A percentile compares a stretch with the other conserved stretches of the same genome.
Conservation (phyloP, 148 eudicot genomes). For the Rhododendron simsii region DNA sequence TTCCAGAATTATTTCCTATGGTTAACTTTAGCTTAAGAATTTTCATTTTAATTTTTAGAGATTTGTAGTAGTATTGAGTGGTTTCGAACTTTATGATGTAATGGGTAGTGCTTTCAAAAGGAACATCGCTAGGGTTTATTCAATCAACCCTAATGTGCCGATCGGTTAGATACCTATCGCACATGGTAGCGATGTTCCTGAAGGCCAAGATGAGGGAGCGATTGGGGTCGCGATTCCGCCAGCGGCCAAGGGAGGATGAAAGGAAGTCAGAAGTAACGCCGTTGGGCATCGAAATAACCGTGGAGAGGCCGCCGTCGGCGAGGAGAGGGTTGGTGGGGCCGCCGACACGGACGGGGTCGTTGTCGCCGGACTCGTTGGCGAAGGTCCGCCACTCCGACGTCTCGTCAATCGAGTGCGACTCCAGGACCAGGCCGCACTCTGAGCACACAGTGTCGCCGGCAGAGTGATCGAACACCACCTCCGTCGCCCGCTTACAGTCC, state of each 20-base stretch:
- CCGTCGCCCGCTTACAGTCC: slow-evolving; percentile 77
- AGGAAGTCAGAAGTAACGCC: slow-evolving; percentile 62
- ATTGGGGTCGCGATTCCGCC: slow-evolving; percentile 88
- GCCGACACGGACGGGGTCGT: slow-evolving; percentile 87
- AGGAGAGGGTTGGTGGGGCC: slow-evolving; percentile 73
- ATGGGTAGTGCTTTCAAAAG: too few species aligned
- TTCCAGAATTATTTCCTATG: too few species aligned
- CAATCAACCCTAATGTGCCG: not conserved
- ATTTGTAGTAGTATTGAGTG: too few species aligned
- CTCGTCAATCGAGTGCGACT: slow-evolving; percentile 90
- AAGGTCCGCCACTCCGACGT: slow-evolving; percentile 90
- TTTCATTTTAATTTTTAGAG: too few species aligned
- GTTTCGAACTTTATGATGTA: too few species aligned
- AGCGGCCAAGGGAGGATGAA: slow-evolving; percentile 61
- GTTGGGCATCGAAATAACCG: slow-evolving; percentile 71
- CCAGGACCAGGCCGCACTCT: slow-evolving; percentile 86
- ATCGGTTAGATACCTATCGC: slow-evolving; percentile 50
- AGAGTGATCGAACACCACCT: slow-evolving; percentile 80
- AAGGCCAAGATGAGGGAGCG: slow-evolving; percentile 64
- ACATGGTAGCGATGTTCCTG: slow-evolving; percentile 78
- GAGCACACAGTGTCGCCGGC: slow-evolving; percentile 92
- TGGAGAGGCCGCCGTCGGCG: slow-evolving; percentile 66
- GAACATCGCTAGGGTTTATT: not conserved
- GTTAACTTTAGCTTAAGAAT: too few species aligned
- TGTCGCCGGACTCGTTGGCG: slow-evolving; percentile 76